Evolutionary conservation across 164 flowering plant species (phyloP), one percentile per base, ranked within the genome.

Genomic region (Tetracentron sinense): DNA sequence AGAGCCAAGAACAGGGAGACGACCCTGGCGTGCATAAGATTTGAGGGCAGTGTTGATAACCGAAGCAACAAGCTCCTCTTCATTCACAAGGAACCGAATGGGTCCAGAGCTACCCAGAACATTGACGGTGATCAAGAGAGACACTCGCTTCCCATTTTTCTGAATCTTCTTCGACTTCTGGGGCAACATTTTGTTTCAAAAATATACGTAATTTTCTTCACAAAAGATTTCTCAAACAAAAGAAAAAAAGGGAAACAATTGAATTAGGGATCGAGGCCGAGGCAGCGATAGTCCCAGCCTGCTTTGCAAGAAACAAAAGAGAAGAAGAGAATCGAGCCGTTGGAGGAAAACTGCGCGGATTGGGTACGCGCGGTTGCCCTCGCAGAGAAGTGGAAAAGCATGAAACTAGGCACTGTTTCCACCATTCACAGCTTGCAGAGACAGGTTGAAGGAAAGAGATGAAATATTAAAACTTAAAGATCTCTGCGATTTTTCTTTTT

Each of bases 71-170:
- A 60, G 76, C 57, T 82, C 84, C 14, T 78, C 76, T 70, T 79
- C 88, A 11, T 68, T 70, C 17, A 79, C 88, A 10, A 86, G 73
- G 46, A 82, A 77, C 16, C 88, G 80, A 48, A 86, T 64, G 49
- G 91, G 85, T 2, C 91, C 91, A 0, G 87, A 76, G 50, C 88
- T 84, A 0, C 91, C 87, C 21, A 82, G 31, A 35, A 86, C 86
- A 20, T 67, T 84, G 30, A 86, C 60, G n/a, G 63, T 76, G 52
- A 84, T 78, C 79, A 86, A 70, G 55, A n/a, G n/a, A n/a, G n/a
- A n/a, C n/a, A 84, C 44, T 55, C 91, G 65, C 75, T 70, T 77
- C 25, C 55, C 31, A 26, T 27, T 55, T 64, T 46, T 68, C 20
- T 63, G 47, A 53, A 21, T 70, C 74, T 79, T 77, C 81, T 77